A percentile compares a stretch with the other conserved stretches of the same genome.
Conservation (phyloP, 2,329 filamentous ascomycete species). For the Clonostachys solani region DNA sequence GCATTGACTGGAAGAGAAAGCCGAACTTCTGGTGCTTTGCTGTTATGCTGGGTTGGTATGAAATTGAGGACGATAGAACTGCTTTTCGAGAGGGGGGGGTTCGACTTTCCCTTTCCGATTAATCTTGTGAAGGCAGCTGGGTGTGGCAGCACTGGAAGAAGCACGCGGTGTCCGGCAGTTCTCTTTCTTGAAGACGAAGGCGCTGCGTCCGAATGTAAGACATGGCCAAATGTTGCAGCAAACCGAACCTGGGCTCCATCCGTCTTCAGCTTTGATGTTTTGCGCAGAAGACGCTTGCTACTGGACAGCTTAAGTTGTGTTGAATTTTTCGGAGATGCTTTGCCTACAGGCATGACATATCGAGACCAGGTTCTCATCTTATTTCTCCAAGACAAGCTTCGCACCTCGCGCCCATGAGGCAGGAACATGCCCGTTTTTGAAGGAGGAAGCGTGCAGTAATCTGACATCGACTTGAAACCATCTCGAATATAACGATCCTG, state of each 20-base stretch:
- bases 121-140: constrained; percentile 35
- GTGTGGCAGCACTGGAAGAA: constrained; percentile 42
- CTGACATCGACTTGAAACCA: too few relatives aligned
- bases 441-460: too few relatives aligned
- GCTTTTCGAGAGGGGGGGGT: constrained; percentile 10
- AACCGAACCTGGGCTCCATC: constrained; percentile 13
- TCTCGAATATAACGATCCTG: not conserved
- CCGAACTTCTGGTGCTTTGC: constrained; percentile 13
- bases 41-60: constrained; percentile 4
- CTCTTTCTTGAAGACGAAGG: not conserved
- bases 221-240: constrained; percentile 44
- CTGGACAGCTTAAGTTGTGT: not conserved
- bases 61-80: constrained; percentile 42
- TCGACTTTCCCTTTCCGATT: constrained; percentile 14
- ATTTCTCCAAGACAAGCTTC: constrained; percentile 27
- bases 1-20: constrained; percentile 22
- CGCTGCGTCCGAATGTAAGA: constrained; percentile 29
- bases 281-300: not conserved
- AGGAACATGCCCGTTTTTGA: constrained; percentile 9
- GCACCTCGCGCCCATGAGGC: constrained; percentile 13
- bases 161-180: constrained; percentile 21
- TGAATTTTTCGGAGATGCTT: not conserved
- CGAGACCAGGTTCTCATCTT: constrained; percentile 23
- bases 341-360: constrained; percentile 11
- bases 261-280: not conserved